Conservation (phyloP, 495 filamentous ascomycete species). For the Staphylotrichum tortipilum region DNA sequence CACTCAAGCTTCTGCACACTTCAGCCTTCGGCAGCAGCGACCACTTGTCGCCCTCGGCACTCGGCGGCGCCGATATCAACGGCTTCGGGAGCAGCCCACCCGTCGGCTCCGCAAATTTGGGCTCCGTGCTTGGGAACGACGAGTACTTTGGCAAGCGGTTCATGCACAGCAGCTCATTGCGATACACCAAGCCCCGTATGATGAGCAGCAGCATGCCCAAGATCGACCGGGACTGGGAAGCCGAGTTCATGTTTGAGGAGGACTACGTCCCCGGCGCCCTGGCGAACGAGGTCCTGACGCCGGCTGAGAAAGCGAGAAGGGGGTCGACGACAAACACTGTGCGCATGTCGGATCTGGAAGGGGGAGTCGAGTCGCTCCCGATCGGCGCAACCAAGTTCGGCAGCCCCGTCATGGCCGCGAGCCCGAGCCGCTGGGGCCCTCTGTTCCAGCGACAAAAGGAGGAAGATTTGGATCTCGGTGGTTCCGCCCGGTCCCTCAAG, state of each 20-base stretch:
- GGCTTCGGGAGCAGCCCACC: conserved; percentile 54
- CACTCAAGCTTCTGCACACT: conserved; percentile 71
- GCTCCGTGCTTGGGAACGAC: conserved; percentile 43
- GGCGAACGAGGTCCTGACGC: conserved; percentile 77
- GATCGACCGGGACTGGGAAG: conserved; percentile 68
- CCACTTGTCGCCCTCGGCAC: conserved; percentile 38
- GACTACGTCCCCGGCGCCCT: conserved; percentile 81
- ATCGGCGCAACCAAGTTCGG: conserved; percentile 59
- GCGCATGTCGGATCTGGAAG: conserved; percentile 48
- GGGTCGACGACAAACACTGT: conserved; percentile 46
- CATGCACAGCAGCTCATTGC: conserved; percentile 66
- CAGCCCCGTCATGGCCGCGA: conserved; percentile 63
- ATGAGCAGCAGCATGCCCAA: conserved; percentile 74
- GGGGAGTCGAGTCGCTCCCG: conserved; percentile 23
- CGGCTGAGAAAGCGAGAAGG: conserved; percentile 77
- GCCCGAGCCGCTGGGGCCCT: conserved; percentile 79
- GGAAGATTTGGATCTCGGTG: conserved; percentile 46
- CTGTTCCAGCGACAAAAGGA: conserved; percentile 70
- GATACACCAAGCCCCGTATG: conserved; percentile 62
- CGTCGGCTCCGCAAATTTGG: conserved; percentile 34
- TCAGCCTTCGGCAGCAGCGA: conserved; percentile 66
- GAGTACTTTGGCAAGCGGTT: conserved; percentile 61
- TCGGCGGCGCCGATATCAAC: conserved; percentile 42
- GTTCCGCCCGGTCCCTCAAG: conserved; percentile 27
- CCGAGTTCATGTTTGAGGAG: conserved; percentile 84